Evolutionary conservation across 1,139 yeast species (phyloP).

Genomic region (Magnusiomyces sp.): DNA sequence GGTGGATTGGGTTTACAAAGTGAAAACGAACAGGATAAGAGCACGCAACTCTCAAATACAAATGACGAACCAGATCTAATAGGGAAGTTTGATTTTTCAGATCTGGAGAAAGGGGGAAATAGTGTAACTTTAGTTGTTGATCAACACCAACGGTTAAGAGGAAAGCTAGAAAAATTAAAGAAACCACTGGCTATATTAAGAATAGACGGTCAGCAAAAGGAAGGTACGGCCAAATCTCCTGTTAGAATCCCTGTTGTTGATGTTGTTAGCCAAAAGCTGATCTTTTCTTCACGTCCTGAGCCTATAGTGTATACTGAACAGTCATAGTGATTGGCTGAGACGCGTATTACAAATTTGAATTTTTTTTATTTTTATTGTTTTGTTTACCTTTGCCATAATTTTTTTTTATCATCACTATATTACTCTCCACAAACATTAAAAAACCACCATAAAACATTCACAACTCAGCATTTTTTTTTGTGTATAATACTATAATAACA

Average conservation of each 20-base stretch:
- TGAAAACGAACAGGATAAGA: conserved; percentile 4
- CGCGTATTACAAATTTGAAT: neutral
- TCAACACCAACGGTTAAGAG: conserved; percentile 29
- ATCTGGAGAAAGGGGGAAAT: conserved; percentile 17
- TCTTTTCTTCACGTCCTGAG: conserved; percentile 31
- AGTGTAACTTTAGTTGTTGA: conserved; percentile 29
- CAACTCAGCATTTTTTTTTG: neutral
- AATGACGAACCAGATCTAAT: conserved; percentile 12
- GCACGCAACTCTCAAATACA: neutral
- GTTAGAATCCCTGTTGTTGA: conserved; percentile 25
- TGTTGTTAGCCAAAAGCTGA: conserved; percentile 27
- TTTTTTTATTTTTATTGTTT: neutral
- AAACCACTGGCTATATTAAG: conserved; percentile 31
- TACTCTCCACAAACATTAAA: neutral
- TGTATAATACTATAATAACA: neutral
- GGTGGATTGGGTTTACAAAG: conserved; percentile 10
- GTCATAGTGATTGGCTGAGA: too few relatives aligned
- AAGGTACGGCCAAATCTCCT: conserved; percentile 12
- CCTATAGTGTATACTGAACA: conserved; percentile 21
- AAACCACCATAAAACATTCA: neutral
- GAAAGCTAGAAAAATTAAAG: conserved; percentile 28
- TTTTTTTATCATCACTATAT: neutral
- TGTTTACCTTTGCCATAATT: neutral
- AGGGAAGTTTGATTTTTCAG: conserved; percentile 23
- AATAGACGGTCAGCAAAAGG: conserved; percentile 9